Conservation (phyloP, 768 basidiomycete genomes). For the Boletus subcaerulescens region DNA sequence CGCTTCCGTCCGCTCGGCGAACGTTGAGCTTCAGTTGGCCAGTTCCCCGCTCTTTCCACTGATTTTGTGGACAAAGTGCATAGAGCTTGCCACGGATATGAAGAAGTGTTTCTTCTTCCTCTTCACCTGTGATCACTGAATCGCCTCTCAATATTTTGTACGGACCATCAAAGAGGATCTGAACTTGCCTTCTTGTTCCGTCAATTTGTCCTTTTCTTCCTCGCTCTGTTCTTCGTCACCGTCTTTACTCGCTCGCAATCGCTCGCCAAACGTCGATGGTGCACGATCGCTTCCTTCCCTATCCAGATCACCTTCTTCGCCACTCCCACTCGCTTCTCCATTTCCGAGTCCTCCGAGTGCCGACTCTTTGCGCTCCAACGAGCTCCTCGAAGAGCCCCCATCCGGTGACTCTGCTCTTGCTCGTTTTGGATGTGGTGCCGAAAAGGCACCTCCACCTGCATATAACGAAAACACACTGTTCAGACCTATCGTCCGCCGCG, state of each 20-base stretch:
- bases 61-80: conserved; percentile 50
- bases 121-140: conserved; percentile 73
- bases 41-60: conserved; percentile 78
- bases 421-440: conserved; percentile 48
- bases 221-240: conserved; percentile 49
- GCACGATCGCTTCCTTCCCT: conserved; percentile 31
- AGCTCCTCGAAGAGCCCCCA: conserved; percentile 41
- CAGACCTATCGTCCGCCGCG: conserved; percentile 40
- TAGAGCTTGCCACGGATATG: conserved; percentile 79
- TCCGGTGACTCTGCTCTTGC: conserved; percentile 51
- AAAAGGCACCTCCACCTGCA: conserved; percentile 40
- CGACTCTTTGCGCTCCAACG: conserved; percentile 39
- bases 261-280: conserved; percentile 57
- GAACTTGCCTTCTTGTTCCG: conserved; percentile 65
- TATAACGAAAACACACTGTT: conserved; percentile 63
- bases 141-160: conserved; percentile 1
- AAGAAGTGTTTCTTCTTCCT: conserved; percentile 74
- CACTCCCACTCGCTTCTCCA: conserved; percentile 35
- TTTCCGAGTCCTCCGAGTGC: conserved; percentile 33
- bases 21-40: conserved; percentile 73
- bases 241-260: conserved; percentile 59
- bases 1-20: conserved; percentile 55
- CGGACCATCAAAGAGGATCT: background rate
- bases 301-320: conserved; percentile 43
- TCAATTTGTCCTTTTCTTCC: conserved; percentile 45